phyloP scores from a whole-genome alignment of 306 rosid genomes.

The Acacia confusa region DNA sequence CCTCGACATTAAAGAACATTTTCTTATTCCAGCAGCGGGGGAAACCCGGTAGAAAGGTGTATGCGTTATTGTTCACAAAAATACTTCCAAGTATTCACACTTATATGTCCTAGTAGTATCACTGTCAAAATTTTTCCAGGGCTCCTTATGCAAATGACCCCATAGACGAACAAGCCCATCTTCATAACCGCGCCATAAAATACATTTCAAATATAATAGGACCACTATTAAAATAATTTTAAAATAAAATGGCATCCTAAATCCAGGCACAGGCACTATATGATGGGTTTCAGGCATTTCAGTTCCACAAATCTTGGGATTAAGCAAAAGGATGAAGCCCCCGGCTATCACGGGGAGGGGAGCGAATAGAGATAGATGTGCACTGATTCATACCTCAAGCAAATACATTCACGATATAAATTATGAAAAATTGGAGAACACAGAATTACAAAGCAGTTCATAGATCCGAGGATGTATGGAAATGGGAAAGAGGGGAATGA shows the following conservation, averaged over 20 bases:
- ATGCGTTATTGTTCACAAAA: neutral
- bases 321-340: neutral
- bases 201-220: neutral
- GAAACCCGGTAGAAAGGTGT: neutral
- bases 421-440: neutral
- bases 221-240: neutral
- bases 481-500: neutral
- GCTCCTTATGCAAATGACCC: neutral
- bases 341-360: neutral
- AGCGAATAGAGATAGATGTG: neutral
- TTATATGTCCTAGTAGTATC: neutral
- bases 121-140: neutral
- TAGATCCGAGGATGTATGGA: slow-evolving; percentile 30
- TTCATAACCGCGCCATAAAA: neutral
- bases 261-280: neutral
- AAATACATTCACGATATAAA: neutral
- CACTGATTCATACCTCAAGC: neutral
- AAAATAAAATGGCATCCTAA: neutral
- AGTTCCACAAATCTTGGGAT: neutral
- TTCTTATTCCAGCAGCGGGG: neutral
- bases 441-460: neutral
- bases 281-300: neutral
- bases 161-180: neutral
- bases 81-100: neutral
- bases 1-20: slow-evolving; percentile 4